Conservation (phyloP, 1,139 yeast genomes). For the Wickerhamomyces sp. region DNA sequence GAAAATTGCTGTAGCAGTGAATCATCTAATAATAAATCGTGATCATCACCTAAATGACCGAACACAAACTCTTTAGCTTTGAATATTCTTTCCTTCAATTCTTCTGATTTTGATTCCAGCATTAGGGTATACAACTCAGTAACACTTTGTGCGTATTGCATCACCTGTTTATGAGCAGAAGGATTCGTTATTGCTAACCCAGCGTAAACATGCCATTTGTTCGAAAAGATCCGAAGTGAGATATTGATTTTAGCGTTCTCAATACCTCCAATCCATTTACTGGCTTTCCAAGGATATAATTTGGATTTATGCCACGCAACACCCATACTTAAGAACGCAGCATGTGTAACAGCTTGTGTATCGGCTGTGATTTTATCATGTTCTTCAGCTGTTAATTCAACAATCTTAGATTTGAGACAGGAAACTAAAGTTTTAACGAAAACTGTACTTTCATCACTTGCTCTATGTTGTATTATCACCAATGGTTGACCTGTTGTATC, state of each 20-base stretch:
- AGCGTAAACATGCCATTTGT: slow-evolving; percentile 98
- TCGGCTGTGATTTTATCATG: slow-evolving; percentile 96
- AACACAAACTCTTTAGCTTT: slow-evolving; percentile 75
- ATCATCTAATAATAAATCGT: slow-evolving; percentile 70
- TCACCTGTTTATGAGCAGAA: slow-evolving; percentile 84
- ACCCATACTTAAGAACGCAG: slow-evolving; percentile 96
- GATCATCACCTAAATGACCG: slow-evolving; percentile 50
- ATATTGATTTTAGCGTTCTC: slow-evolving; percentile 95
- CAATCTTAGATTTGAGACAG: slow-evolving; percentile 74
- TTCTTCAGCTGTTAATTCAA: slow-evolving; percentile 72
- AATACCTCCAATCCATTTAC: slow-evolving; percentile 86
- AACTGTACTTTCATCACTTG: slow-evolving; percentile 46
- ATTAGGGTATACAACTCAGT: slow-evolving; percentile 80
- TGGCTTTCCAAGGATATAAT: slow-evolving; percentile 91
- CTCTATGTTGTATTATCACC: slow-evolving; percentile 76
- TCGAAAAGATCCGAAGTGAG: slow-evolving; percentile 81
- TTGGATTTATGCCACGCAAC: slow-evolving; percentile 84
- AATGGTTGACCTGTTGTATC: slow-evolving; percentile 89
- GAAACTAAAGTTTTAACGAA: slow-evolving; percentile 63
- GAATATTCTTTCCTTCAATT: slow-evolving; percentile 50
- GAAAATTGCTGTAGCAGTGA: slow-evolving; percentile 75
- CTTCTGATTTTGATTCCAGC: slow-evolving; percentile 62
- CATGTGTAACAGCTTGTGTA: slow-evolving; percentile 98
- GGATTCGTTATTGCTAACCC: slow-evolving; percentile 96
- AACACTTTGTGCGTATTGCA: slow-evolving; percentile 82